Base-by-base conservation (phyloP, 352 stramenopile species). In the Phytopythium montanum region DNA sequence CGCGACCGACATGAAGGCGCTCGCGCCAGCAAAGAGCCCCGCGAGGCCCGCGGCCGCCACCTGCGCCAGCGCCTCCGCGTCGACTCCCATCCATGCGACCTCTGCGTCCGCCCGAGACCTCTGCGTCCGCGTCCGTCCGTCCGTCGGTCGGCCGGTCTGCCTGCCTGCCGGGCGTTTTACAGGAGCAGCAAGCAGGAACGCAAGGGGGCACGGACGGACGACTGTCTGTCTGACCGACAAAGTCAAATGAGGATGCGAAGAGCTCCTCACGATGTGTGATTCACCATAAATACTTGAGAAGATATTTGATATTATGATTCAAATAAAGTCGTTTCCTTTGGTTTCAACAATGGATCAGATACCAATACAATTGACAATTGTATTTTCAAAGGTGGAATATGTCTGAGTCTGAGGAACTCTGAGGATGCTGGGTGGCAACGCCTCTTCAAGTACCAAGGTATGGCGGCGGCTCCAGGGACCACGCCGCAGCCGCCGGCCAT, bases 1-100 rank as follows among this genome's bases (percentile, higher is more conserved):
- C 48, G 81, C 83, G 56, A 88, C 66, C 21, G 69, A 83, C 63
- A 92, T 90, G 67, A 80, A 92, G 36, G 70, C 74, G 36, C 80
- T 73, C 14, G 80, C 83, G 21, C 83, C 83, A 5, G 78, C 77
- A 63, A 90, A 92, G 36, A 89, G 61, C n/a, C 80, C 80, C 7
- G 81, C 81, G 36, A 88, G 60, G 0, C 74, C 75, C 23, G 81
- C 80, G 45, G 81, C 81, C 10, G 69, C 69, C 56, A 90, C 63
- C 53, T 90, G 79, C 44, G 76, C 78, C 38, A 86, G 56, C 55
- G 74, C 80, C 70, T 87, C 81, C n/a, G 77, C 66, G 69, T 79
- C 69, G 54, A 79, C 57, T 56, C 64, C 59, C 65, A 79, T 79
- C 49, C 44, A 62, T 44, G 60, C 51, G 38, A n/a, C n/a, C n/a